These are phyloP conservation scores for Solanum lignicaule DNA, from an alignment of 257 asterid species.

Conservation along the genomic window DNA sequence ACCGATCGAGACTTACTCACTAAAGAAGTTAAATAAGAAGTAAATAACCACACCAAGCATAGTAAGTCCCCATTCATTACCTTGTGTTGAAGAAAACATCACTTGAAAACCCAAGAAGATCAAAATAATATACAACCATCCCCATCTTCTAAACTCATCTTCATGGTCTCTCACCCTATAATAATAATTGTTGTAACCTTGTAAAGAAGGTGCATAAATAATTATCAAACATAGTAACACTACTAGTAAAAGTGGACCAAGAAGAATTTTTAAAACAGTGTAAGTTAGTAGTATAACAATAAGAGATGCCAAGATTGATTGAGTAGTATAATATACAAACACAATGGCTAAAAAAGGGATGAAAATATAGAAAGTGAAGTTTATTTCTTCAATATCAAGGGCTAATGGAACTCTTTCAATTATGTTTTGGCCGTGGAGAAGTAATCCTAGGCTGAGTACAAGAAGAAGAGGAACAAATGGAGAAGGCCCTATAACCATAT, in stretches of 20 bases:
- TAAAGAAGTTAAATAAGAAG: constrained; percentile 1
- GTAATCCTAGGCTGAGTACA: constrained; percentile 42
- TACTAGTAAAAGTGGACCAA: constrained; percentile 50
- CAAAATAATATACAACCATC: constrained; percentile 3
- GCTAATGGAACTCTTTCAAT: constrained; percentile 23
- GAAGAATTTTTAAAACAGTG: constrained; percentile 47
- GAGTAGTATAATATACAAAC: constrained; percentile 26
- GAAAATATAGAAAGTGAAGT: constrained; percentile 33
- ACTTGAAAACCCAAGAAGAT: constrained; percentile 1
- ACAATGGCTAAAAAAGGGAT: constrained; percentile 34
- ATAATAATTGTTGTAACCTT: constrained; percentile 11
- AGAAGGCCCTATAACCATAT: constrained; percentile 47
- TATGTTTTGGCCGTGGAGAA: constrained; percentile 40
- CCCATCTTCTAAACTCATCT: constrained; percentile 3
- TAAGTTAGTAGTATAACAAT: constrained; percentile 32
- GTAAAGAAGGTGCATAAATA: constrained; percentile 20
- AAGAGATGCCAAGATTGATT: constrained; percentile 35
- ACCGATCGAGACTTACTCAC: not conserved
- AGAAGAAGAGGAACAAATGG: constrained; percentile 49
- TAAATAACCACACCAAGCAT: constrained; percentile 1
- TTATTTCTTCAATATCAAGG: constrained; percentile 31
- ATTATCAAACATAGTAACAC: constrained; percentile 29
- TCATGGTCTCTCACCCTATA: constrained; percentile 5
- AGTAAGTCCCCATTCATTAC: constrained; percentile 13
- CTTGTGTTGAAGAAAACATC: not conserved